phyloP scores from a whole-genome alignment of 768 basidiomycete genomes.

The Boletus sp. region DNA sequence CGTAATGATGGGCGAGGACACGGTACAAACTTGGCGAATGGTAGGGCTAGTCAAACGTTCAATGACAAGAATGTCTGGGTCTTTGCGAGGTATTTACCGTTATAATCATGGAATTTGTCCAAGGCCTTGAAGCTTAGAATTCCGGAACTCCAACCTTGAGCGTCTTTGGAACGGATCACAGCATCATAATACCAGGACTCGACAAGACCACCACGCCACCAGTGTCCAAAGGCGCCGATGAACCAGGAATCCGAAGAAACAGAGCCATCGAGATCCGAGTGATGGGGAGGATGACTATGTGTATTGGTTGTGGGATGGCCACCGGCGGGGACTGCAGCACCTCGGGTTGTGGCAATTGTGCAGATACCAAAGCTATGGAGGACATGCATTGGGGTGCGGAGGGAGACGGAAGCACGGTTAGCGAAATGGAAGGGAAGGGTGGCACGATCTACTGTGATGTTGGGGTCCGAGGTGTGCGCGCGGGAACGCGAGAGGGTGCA shows the following conservation, averaged over 20 bases:
- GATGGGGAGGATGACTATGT: slow-evolving; percentile 22
- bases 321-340: slow-evolving; percentile 43
- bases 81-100: slow-evolving; percentile 43
- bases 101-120: slow-evolving; percentile 64
- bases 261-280: slow-evolving; percentile 39
- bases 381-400: slow-evolving; percentile 87
- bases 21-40: slow-evolving; percentile 48
- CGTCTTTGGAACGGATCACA: slow-evolving; percentile 58
- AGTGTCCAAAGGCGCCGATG: slow-evolving; percentile 85
- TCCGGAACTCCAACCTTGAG: slow-evolving; percentile 75
- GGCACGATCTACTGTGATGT: slow-evolving; percentile 22
- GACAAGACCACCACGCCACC: slow-evolving; percentile 85
- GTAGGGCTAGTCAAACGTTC: slow-evolving; percentile 39
- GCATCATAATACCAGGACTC: slow-evolving; percentile 78
- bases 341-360: slow-evolving; percentile 60
- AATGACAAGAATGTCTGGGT: background rate
- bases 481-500: slow-evolving; percentile 26
- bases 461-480: slow-evolving; percentile 23
- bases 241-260: slow-evolving; percentile 81
- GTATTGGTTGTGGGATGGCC: slow-evolving; percentile 47
- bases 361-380: slow-evolving; percentile 86
- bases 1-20: slow-evolving; percentile 40
- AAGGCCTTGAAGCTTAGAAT: slow-evolving; percentile 72
- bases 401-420: slow-evolving; percentile 86
- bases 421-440: slow-evolving; percentile 70